Evolutionary conservation across 1,284 basidiomycete species (phyloP), one percentile per base, ranked within the genome.

Genomic region (Malassezia brasiliensis): DNA sequence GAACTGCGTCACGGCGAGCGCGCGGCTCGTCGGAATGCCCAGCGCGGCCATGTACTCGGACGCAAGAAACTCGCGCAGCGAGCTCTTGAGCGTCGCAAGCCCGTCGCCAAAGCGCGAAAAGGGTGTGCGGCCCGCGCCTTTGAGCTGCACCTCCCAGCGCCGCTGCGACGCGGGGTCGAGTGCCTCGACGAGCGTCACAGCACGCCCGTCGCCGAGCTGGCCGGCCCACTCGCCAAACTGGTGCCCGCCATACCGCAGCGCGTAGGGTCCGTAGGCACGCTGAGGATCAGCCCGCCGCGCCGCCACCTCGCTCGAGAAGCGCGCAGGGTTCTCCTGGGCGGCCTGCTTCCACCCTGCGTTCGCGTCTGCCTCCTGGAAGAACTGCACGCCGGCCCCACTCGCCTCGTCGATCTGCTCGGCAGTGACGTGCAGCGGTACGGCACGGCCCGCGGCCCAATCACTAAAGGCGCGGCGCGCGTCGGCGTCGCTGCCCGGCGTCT

Each of bases 171-270:
- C 34, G 5, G 63, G 59, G 83, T 67, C 85, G 82, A 2, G 83
- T 0, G 88, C 88, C 50, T 86, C 84, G 37, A 64, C 47, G 49
- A 98, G 81, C 9, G 87, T 87, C 30, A 90, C 86, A 0, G 93
- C 93, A 14, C 93, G 82, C 1, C 93, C 93, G 69, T 98, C 93
- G 9, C 93, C 93, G 2, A 98, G 81, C 75, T 96, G 93, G n/a
- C 90, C 90, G 1, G 93, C 93, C 85, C 87, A 96, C 5, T 72
- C 77, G 1, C 90, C 93, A 68, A 96, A 96, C 73, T 96, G 91
- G 38, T 77, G 70, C 1, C 76, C 73, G 12, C 67, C 66, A 50
- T 67, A 72, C 41, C 64, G 64, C 22, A 71, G 54, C n/a, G 68
- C 57, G 67, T 68, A 72, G 0, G 68, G 68, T 0, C 60, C 67